Evolutionary conservation across 2,329 filamentous ascomycete genomes (phyloP), one percentile per base, ranked within the genome.

Genomic region (Aspergillus fijiensis): DNA sequence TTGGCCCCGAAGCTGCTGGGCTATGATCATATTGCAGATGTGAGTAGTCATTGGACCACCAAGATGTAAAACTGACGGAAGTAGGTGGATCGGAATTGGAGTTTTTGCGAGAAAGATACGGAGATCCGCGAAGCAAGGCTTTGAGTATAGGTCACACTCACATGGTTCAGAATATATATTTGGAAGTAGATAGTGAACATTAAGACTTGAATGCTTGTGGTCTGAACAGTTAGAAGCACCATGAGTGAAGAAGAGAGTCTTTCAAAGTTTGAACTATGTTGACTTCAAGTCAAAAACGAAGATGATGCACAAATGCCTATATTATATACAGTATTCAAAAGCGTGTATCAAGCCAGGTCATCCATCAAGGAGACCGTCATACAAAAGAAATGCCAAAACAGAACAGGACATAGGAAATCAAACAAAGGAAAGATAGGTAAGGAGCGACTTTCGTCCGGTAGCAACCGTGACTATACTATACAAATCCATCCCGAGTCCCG

Each of bases 1-100:
- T 59, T 80, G 54, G 73, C 74, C 10, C 76, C 75, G 0, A 71
- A 70, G 57, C 63, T 80, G 51, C 60, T 80, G 29, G 77, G 77
- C 10, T 80, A 79, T 65, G 71, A 78, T 63, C 71, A 74, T 66
- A 63, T 74, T 27, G 68, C 67, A 48, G 76, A 77, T 68, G 76
- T 78, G 58, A 56, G 71, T 70, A 3, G 3, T 39, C 27, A 10
- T 33, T 25, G 16, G 11, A 4, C 5, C 12, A 27, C 16, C 39
- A 14, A 11, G 42, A 45, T 33, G 23, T 21, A 16, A 12, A 6
- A 31, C 57, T 59, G 23, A 55, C 33, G 10, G n/a, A n/a, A 29
- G 12, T 45, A 59, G 57, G 57, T 59, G 3, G 47, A 55, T 47
- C 21, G 11, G 16, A 49, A 54, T 27, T 58, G 57, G 57, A 45